These are phyloP conservation scores for Yamadazyma sp. DNA, from an alignment of 1,139 yeast species.

Conservation along the genomic window DNA sequence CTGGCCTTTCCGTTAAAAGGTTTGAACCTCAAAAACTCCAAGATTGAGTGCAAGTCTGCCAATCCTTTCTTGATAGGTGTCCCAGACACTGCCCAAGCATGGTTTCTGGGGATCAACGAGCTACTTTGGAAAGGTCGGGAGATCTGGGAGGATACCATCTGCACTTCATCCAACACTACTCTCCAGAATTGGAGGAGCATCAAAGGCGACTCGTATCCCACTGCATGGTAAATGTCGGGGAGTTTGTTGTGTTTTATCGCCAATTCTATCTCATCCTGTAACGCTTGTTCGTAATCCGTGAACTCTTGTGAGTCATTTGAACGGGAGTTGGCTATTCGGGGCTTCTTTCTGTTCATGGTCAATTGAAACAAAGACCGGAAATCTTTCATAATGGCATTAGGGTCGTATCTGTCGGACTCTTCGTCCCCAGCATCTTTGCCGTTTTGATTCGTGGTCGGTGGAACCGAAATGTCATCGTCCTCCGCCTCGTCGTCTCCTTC, in stretches of 20 bases:
- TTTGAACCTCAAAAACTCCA: constrained; percentile 61
- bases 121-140: constrained; percentile 82
- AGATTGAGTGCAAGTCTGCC: constrained; percentile 66
- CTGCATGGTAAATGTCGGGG: constrained; percentile 24
- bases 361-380: constrained; percentile 32
- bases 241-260: constrained; percentile 32
- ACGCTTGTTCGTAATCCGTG: constrained; percentile 37
- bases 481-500: constrained; percentile 14
- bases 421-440: background rate
- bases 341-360: constrained; percentile 25
- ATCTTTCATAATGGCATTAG: constrained; percentile 20
- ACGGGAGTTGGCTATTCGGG: constrained; percentile 28
- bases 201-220: constrained; percentile 75
- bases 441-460: background rate
- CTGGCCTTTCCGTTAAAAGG: constrained; percentile 57
- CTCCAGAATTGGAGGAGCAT: constrained; percentile 88
- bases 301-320: constrained; percentile 23
- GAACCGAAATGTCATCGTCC: background rate
- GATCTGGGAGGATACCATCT: constrained; percentile 77
- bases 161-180: constrained; percentile 89
- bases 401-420: constrained; percentile 7
- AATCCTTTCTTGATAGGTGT: constrained; percentile 77
- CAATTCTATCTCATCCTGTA: constrained; percentile 36
- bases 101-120: constrained; percentile 74
- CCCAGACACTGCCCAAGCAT: constrained; percentile 97